These are phyloP conservation scores for Haplosporangium sp. DNA, from an alignment of 371 early-diverging fungal species.

Conservation along the genomic window DNA sequence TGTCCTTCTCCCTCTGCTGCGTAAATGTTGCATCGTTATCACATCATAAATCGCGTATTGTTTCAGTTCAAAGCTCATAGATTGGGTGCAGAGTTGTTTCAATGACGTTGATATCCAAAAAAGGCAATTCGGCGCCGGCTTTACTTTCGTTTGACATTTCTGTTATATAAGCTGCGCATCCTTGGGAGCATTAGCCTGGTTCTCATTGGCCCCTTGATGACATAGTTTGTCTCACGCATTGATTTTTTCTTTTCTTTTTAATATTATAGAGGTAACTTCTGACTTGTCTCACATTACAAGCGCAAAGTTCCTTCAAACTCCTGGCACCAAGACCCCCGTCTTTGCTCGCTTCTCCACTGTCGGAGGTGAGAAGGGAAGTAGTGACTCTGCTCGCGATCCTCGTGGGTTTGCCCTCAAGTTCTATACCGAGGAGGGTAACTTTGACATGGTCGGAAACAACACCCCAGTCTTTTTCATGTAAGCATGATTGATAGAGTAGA, in stretches of 20 bases:
- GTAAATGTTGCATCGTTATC: no score
- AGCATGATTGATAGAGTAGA: background rate
- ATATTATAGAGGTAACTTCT: conserved; percentile 71
- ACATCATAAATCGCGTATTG: no score
- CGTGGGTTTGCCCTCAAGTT: conserved; percentile 81
- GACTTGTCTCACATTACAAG: conserved; percentile 77
- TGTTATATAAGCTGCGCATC: no score
- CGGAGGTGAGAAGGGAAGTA: conserved; percentile 80
- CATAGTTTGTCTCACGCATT: conserved; percentile 1
- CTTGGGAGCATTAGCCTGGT: background rate
- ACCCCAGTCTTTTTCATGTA: conserved; percentile 70
- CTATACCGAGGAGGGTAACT: conserved; percentile 78
- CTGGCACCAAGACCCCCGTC: conserved; percentile 84
- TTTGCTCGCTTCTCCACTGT: conserved; percentile 88
- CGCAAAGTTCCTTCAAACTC: conserved; percentile 79
- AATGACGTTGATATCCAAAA: no score
- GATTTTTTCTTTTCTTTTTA: background rate
- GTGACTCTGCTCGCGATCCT: conserved; percentile 83
- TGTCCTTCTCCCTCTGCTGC: no score
- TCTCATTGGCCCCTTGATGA: background rate
- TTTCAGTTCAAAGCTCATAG: no score
- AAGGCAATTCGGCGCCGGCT: no score
- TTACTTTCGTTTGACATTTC: no score
- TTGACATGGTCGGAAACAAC: conserved; percentile 78
- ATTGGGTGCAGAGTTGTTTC: no score